phyloP scores from a whole-genome alignment of 2,329 filamentous ascomycete species.

The Alternaria triticimaculans region DNA sequence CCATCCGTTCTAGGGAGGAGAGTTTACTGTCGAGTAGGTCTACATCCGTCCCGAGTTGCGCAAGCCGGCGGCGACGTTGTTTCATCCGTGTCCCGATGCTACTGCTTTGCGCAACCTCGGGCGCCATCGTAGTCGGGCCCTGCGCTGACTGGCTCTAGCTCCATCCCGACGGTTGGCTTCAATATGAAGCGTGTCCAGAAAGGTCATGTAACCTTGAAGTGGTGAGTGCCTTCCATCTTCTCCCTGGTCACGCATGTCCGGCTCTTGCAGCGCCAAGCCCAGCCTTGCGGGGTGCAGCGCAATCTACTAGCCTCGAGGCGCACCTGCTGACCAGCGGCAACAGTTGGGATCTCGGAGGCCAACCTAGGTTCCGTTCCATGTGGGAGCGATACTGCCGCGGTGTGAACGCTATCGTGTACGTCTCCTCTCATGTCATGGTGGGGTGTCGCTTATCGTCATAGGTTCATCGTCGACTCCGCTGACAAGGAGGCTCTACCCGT shows the following conservation, averaged over 20 bases:
- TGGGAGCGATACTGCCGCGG: slow-evolving; percentile 99
- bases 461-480: slow-evolving; percentile 96
- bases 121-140: slow-evolving; percentile 32
- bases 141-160: slow-evolving; percentile 67
- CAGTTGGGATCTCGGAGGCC: slow-evolving; percentile 95
- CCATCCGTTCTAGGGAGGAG: slow-evolving; percentile 74
- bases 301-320: slow-evolving; percentile 35
- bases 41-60: slow-evolving; percentile 31
- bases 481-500: slow-evolving; percentile 80
- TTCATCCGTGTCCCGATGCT: slow-evolving; percentile 33
- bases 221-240: slow-evolving; percentile 59
- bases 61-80: slow-evolving; percentile 34
- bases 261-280: slow-evolving; percentile 47
- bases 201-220: slow-evolving; percentile 97
- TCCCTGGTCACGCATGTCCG: slow-evolving; percentile 45
- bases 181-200: slow-evolving; percentile 99
- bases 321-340: slow-evolving; percentile 47
- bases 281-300: slow-evolving; percentile 37
- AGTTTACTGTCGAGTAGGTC: slow-evolving; percentile 98
- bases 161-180: slow-evolving; percentile 97
- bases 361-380: slow-evolving; percentile 97
- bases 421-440: slow-evolving; percentile 16
- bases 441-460: slow-evolving; percentile 46
- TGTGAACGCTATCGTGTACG: slow-evolving; percentile 92
- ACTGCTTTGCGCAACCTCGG: slow-evolving; percentile 40